Base-by-base conservation (phyloP, 148 eudicot genomes). In the Fagopyrum esculentum region DNA sequence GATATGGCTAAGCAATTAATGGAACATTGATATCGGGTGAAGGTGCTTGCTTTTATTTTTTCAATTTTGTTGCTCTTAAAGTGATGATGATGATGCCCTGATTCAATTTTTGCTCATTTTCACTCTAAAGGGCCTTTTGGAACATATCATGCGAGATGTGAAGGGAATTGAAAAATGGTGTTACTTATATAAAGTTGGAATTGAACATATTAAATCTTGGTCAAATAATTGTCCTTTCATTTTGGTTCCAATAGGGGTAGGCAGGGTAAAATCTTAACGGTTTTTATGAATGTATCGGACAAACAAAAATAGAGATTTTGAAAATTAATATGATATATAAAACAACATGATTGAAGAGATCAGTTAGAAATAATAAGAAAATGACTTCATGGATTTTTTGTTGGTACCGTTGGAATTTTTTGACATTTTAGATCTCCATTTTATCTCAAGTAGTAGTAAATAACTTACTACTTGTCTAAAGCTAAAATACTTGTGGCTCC, bases 21-120 rank as follows among this genome's bases (percentile, higher is more conserved):
- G 87, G 98, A 90, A 40, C 86, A 83, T 66, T 96, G 98, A 71
- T 86, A 89, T 81, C 89, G 98, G 50, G 92, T 93, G 78, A 89
- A 86, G 98, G 98, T 93, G 82, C 74, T 66, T 54, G 54, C 44
- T 57, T 45, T 22, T 44, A 22, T 10, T 47, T 64, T 35, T 9
- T 64, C 6, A 9, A 64, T 45, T 64, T 11, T 30, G 16, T 63
- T 60, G 43, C 4, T 17, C 6, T 30, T 29, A 22, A 13, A 57
- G 12, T 35, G 26, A 22, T 40, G 17, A 35, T 10, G 16, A 64
- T 63, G 64, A 22, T 60, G 22, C 9, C 7, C 13, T 13, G 26
- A 22, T 12, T 9, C 66, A 5, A 22, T 22, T 9, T 22, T 9
- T 57, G 29, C 10, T 56, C 29, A 56, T 56, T 56, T 17, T 4